Base-by-base conservation (phyloP, 1,139 yeast species). In the Blastobotrys indianensis region DNA sequence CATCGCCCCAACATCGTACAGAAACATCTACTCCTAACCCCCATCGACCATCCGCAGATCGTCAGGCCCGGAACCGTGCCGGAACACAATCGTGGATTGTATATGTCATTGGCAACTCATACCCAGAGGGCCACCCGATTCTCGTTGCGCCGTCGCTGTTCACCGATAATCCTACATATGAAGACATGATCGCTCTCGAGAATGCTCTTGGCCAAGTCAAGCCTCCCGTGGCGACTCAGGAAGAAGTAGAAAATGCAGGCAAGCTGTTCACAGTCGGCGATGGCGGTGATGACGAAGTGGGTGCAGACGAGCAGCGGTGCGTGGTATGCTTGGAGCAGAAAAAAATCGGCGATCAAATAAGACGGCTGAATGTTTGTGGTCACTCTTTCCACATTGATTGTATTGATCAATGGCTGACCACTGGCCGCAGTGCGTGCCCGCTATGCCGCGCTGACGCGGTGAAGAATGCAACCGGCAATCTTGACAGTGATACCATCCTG, bases 381-480 rank as follows among this genome's bases (percentile, higher is more conserved):
- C 83, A 78, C 55, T 52, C 63, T 29, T 78, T 75, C 60, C 83
- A 79, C 59, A 60, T 60, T 38, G 71, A 64, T 2, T 78, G 83
- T 56, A 71, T 78, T 43, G 83, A 78, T 53, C 71, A 72, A 49
- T 78, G 83, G 83, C 64, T 78, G 9, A 56, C 70, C 25, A 70
- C 71, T 12, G 77, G 80, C 23, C 71, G 76, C 49, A 78, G 78
- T 54, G 70, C 73, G 11, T 78, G 83, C 57, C 84, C 84, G 3
- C 60, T 77, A 41, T 78, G 83, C 53, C 65, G 82, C 29, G 65
- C 69, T 2, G 67, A 66, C 47, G 79, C 76, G 12, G 73, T 72
- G 11, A 49, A 52, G 35, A 28, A 40, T 11, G 11, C 25, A 7
- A 20, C 25, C 6, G 25, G 7, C 25, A 20, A 7, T 20, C 4